These are phyloP conservation scores for Sclerotinia spermophila DNA, from an alignment of 2,329 filamentous ascomycete genomes.

Conservation along the genomic window DNA sequence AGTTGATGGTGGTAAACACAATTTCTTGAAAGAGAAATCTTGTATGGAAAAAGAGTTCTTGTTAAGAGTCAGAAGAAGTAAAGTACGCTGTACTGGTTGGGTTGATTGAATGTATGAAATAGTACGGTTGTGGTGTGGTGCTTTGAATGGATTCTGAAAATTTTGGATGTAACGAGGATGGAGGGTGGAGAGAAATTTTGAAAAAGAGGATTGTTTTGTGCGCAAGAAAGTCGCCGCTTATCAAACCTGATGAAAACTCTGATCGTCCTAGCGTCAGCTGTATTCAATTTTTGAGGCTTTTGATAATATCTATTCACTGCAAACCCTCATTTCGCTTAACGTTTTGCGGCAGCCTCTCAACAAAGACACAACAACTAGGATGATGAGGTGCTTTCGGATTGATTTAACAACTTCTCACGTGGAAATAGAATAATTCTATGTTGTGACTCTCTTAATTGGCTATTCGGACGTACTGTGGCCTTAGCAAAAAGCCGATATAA, in stretches of 20 bases:
- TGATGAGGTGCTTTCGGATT: not conserved
- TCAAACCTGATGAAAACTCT: not conserved
- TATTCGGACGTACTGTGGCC: not conserved
- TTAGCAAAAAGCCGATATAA: no score
- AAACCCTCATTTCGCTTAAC: not conserved
- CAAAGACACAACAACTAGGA: not conserved
- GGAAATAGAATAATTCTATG: not conserved
- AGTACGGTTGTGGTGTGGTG: not conserved
- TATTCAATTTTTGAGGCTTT: slow-evolving; percentile 11
- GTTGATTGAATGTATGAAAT: not conserved
- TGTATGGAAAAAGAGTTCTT: no score
- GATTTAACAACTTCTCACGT: not conserved
- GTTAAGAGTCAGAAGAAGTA: not conserved
- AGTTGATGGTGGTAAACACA: not conserved
- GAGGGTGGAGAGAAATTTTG: not conserved
- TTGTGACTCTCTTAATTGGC: no score
- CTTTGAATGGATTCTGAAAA: not conserved
- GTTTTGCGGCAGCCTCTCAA: not conserved
- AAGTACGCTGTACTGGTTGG: not conserved
- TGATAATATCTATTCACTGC: not conserved
- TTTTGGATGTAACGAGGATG: not conserved
- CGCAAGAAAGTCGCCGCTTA: not conserved
- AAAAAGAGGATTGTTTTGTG: not conserved
- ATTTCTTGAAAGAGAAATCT: not conserved
- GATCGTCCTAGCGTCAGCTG: not conserved